Conservation (phyloP, 1,284 basidiomycete genomes). For the Baeospora myosura region DNA sequence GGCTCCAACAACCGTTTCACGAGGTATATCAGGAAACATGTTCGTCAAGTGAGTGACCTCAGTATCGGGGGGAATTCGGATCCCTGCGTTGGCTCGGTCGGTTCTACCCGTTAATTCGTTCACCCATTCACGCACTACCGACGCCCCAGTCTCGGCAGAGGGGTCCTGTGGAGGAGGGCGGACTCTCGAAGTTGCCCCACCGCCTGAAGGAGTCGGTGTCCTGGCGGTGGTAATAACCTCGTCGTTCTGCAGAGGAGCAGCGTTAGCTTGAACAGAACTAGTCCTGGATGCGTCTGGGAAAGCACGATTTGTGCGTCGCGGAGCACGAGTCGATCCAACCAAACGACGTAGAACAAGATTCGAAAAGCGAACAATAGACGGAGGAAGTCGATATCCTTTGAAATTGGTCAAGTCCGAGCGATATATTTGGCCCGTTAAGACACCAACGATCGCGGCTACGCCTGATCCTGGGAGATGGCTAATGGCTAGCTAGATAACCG, state of each 20-base stretch:
- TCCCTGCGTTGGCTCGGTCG: slow-evolving; percentile 39
- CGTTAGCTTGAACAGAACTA: slow-evolving; percentile 9
- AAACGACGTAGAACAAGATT: slow-evolving; percentile 39
- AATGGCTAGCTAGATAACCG: slow-evolving; percentile 52
- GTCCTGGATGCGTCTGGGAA: slow-evolving; percentile 30
- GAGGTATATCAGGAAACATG: slow-evolving; percentile 78
- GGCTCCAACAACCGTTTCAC: slow-evolving; percentile 71
- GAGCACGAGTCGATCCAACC: slow-evolving; percentile 52
- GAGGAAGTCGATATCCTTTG: slow-evolving; percentile 68
- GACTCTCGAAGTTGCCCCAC: slow-evolving; percentile 5
- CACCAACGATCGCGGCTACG: slow-evolving; percentile 53
- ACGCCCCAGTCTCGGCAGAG: slow-evolving; percentile 24
- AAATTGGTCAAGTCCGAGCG: slow-evolving; percentile 73
- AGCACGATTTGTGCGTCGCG: slow-evolving; percentile 36
- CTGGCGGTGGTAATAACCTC: slow-evolving; percentile 55
- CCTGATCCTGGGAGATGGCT: slow-evolving; percentile 61
- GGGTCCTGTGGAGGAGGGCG: background rate
- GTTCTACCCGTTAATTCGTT: slow-evolving; percentile 67
- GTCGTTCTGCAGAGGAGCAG: slow-evolving; percentile 34
- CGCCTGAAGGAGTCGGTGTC: slow-evolving; percentile 19
- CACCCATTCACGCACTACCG: slow-evolving; percentile 77
- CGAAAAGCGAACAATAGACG: slow-evolving; percentile 38
- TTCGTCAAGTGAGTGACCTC: slow-evolving; percentile 68
- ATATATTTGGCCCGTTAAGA: slow-evolving; percentile 69
- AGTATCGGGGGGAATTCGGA: slow-evolving; percentile 64